phyloP scores from a whole-genome alignment of 2,329 filamentous ascomycete species.

The Hypoxylon sp. region DNA sequence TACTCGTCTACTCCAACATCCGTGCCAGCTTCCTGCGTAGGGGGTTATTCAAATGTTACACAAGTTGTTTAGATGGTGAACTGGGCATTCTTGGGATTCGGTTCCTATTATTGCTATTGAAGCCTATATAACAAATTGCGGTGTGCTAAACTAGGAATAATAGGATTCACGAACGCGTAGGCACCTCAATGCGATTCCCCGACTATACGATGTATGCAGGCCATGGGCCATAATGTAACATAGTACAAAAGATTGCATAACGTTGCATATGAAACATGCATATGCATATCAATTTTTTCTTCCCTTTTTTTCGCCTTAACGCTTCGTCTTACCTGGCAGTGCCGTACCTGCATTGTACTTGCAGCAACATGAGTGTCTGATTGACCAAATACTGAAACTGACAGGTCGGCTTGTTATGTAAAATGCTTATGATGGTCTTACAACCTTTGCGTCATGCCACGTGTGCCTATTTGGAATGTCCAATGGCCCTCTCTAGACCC shows the following conservation, averaged over 20 bases:
- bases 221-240: slow-evolving; percentile 32
- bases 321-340: slow-evolving; percentile 28
- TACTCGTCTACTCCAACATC: slow-evolving; percentile 5
- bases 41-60: slow-evolving; percentile 16
- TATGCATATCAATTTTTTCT: slow-evolving; percentile 19
- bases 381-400: slow-evolving; percentile 14
- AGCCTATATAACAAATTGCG: slow-evolving; percentile 16
- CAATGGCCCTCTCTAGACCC: slow-evolving; percentile 8
- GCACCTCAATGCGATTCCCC: slow-evolving; percentile 22
- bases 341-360: slow-evolving; percentile 40
- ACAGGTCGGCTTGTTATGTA: slow-evolving; percentile 28
- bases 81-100: slow-evolving; percentile 8
- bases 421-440: slow-evolving; percentile 32
- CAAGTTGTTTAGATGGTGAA: slow-evolving; percentile 5
- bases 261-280: slow-evolving; percentile 38
- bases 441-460: slow-evolving; percentile 40
- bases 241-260: slow-evolving; percentile 33
- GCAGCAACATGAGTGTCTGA: slow-evolving; percentile 8
- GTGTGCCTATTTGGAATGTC: slow-evolving; percentile 27
- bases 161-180: slow-evolving; percentile 19
- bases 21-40: slow-evolving; percentile 5
- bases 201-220: slow-evolving; percentile 42
- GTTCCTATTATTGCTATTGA: slow-evolving; percentile 17
- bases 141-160: slow-evolving; percentile 29
- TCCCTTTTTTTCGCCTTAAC: slow-evolving; percentile 22